Conservation (phyloP, 768 basidiomycete genomes). For the Russula brevipes region DNA sequence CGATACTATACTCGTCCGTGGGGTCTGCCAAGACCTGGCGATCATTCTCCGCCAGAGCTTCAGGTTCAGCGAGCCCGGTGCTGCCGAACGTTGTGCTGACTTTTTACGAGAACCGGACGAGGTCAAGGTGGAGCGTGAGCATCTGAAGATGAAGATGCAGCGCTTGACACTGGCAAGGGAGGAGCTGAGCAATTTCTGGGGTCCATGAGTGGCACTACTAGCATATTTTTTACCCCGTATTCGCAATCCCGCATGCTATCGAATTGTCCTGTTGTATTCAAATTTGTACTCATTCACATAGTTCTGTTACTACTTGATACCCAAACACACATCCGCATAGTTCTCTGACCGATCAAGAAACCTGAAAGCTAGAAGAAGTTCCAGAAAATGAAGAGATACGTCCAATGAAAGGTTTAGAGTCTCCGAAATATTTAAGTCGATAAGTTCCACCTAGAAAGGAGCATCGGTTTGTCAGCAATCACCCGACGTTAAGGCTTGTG, state of each 20-base stretch:
- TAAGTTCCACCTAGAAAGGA: constrained; percentile 54
- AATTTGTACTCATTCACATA: not conserved
- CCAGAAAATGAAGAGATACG: constrained; percentile 59
- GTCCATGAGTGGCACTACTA: no score
- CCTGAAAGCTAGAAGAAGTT: constrained; percentile 55
- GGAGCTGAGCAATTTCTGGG: constrained; percentile 4
- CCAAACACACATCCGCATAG: not conserved
- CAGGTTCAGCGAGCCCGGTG: constrained; percentile 1
- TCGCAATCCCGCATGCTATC: not conserved
- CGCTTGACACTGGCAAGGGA: constrained; percentile 10
- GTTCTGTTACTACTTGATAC: not conserved
- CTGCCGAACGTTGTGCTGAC: constrained; percentile 6
- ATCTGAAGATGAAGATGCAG: not conserved
- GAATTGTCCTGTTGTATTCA: not conserved
- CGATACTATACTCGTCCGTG: constrained; percentile 14
- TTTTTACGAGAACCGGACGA: constrained; percentile 10
- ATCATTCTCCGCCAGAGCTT: not conserved
- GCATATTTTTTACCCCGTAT: no score
- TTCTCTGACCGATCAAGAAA: constrained; percentile 33
- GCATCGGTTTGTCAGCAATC: not conserved
- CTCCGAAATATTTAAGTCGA: constrained; percentile 66
- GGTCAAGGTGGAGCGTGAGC: not conserved
- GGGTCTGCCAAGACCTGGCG: constrained; percentile 1
- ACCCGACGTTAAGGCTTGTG: not conserved
- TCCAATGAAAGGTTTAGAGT: constrained; percentile 66